These are phyloP conservation scores for Nigrospora oryzae DNA, from an alignment of 2,329 filamentous ascomycete species.

Conservation along the genomic window DNA sequence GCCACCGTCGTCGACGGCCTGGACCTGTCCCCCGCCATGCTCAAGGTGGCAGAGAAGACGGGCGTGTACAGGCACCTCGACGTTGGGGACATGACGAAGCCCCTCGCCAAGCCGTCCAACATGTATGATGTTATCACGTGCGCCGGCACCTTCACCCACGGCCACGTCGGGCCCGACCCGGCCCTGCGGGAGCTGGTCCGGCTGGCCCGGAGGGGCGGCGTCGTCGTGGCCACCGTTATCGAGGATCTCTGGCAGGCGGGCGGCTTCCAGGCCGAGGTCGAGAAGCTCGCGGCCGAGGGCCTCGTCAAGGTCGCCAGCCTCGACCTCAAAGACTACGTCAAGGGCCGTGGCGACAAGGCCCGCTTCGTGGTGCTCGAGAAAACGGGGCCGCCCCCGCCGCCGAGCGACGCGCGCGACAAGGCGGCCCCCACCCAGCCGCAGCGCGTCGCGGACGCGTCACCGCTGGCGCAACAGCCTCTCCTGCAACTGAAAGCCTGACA, in stretches of 20 bases:
- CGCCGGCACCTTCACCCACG: conserved; percentile 45
- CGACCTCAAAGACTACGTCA: neutral
- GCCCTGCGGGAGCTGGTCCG: conserved; percentile 41
- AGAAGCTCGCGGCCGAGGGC: conserved; percentile 20
- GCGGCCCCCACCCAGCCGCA: neutral
- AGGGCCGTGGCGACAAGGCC: neutral
- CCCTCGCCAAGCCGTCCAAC: conserved; percentile 26
- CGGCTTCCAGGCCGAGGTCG: conserved; percentile 37
- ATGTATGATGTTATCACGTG: conserved; percentile 43
- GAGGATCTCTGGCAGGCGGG: conserved; percentile 38
- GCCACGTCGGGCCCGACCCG: conserved; percentile 39
- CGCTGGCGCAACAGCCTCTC: neutral
- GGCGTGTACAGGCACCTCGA: conserved; percentile 36
- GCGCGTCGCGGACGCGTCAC: neutral
- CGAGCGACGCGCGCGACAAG: neutral
- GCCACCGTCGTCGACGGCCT: conserved; percentile 40
- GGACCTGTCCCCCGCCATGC: conserved; percentile 44
- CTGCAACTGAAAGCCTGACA: neutral
- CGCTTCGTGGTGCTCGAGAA: neutral
- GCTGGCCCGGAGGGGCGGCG: conserved; percentile 34
- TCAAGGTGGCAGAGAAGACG: conserved; percentile 38
- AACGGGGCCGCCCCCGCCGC: neutral
- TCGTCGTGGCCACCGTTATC: conserved; percentile 42
- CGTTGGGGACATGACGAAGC: conserved; percentile 35
- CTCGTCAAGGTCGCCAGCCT: neutral